Percentiles rank a stretch among this genome's conserved stretches.
phyloP scores from a whole-genome alignment of 2,329 filamentous ascomycete genomes.

The Acrocalymma vagum region DNA sequence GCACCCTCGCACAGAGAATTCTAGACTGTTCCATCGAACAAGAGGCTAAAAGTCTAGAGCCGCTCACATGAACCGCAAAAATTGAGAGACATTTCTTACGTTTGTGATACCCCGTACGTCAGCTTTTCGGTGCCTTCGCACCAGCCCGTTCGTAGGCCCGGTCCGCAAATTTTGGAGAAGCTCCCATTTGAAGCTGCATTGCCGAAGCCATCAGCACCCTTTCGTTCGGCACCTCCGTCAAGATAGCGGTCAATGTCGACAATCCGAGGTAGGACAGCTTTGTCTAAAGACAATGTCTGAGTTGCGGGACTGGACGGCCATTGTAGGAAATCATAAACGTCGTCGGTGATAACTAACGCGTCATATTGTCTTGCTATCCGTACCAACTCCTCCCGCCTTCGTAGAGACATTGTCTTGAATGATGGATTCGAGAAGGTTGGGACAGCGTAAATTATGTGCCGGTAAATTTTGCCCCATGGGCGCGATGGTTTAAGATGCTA shows the following conservation, averaged over 20 bases:
- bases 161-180: conserved; percentile 87
- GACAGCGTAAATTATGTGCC: conserved; percentile 86
- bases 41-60: not conserved
- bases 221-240: conserved; percentile 61
- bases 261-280: conserved; percentile 70
- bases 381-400: conserved; percentile 73
- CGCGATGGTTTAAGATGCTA: conserved; percentile 66
- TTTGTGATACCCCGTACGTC: conserved; percentile 66
- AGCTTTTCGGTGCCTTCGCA: conserved; percentile 74
- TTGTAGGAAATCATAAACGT: conserved; percentile 93
- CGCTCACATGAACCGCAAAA: not conserved
- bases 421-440: conserved; percentile 91
- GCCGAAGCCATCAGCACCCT: conserved; percentile 70
- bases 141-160: conserved; percentile 89
- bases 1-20: conserved; percentile 2
- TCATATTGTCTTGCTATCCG: conserved; percentile 80
- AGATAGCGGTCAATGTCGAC: conserved; percentile 79
- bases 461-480: conserved; percentile 78
- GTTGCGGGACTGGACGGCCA: conserved; percentile 65
- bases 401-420: conserved; percentile 79
- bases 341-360: conserved; percentile 85
- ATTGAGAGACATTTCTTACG: conserved; percentile 52
- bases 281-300: conserved; percentile 39
- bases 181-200: conserved; percentile 86
- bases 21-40: conserved; percentile 4